Evolutionary conservation across 768 basidiomycete genomes (phyloP).

Genomic region (Russula compacta): DNA sequence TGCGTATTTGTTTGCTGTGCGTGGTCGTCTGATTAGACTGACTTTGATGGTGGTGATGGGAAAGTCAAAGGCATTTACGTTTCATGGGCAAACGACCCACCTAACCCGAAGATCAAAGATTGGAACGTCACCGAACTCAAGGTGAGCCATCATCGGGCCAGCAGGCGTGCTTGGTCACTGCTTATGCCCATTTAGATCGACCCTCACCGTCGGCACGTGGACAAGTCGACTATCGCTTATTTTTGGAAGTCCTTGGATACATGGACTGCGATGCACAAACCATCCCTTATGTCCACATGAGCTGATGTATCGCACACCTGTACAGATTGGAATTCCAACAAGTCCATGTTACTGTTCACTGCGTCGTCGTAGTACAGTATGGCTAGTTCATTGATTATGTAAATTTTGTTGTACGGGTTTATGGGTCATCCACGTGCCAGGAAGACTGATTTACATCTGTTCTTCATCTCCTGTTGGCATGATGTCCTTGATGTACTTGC

Average conservation of each 20-base stretch:
- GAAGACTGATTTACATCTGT: too few species aligned
- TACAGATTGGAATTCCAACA: neutral
- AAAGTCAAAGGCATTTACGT: constrained; percentile 93
- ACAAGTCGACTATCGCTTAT: constrained; percentile 89
- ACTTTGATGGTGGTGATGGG: neutral
- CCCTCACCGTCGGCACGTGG: constrained; percentile 78
- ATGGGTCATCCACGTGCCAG: too few species aligned
- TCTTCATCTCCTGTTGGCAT: too few species aligned
- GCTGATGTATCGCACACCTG: neutral
- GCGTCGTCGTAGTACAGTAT: neutral
- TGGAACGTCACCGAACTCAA: constrained; percentile 97
- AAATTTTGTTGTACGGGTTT: too few species aligned
- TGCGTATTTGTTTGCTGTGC: constrained; percentile 29
- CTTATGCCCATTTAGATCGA: constrained; percentile 56
- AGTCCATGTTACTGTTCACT: neutral
- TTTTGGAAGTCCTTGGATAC: constrained; percentile 92
- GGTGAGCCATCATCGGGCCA: constrained; percentile 32
- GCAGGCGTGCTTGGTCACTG: neutral
- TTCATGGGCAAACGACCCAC: constrained; percentile 88
- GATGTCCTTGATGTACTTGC: too few species aligned
- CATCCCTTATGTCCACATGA: constrained; percentile 52
- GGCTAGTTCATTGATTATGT: neutral
- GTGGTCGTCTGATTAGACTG: neutral
- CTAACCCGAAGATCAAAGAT: constrained; percentile 81
- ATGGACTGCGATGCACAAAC: constrained; percentile 77